phyloP scores from a whole-genome alignment of 257 asterid genomes.

The Solanum arcanum region DNA sequence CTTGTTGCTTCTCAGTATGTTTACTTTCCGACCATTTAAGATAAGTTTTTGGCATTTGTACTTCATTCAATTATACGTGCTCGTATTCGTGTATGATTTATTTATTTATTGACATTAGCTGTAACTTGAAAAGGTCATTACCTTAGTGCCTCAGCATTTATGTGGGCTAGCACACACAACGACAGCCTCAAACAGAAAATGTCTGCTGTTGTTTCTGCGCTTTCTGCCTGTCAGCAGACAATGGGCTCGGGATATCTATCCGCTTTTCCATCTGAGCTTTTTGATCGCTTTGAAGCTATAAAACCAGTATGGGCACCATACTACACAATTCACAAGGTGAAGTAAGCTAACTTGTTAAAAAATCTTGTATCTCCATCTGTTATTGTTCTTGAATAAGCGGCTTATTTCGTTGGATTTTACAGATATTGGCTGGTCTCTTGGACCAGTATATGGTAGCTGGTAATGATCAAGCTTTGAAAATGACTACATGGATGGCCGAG shows the following conservation, averaged over 20 bases:
- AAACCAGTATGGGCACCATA: slow-evolving; percentile 91
- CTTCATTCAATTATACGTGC: not conserved
- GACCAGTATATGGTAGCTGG: slow-evolving; percentile 69
- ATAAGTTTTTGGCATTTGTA: not conserved
- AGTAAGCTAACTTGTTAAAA: not conserved
- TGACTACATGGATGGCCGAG: slow-evolving; percentile 57
- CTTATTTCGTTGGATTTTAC: not conserved
- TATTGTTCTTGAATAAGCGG: not conserved
- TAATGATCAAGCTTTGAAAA: slow-evolving; percentile 46
- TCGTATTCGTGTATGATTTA: not conserved
- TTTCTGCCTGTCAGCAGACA: slow-evolving; percentile 51
- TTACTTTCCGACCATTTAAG: not conserved
- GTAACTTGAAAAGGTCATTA: slow-evolving; percentile 48
- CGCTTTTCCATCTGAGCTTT: slow-evolving; percentile 64
- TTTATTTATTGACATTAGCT: not conserved
- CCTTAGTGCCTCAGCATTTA: slow-evolving; percentile 73
- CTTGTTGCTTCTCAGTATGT: not conserved
- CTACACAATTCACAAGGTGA: slow-evolving; percentile 86
- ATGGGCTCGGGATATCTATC: slow-evolving; percentile 80
- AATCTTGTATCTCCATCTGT: not conserved
- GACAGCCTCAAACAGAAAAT: slow-evolving; percentile 44
- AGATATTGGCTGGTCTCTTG: slow-evolving; percentile 86
- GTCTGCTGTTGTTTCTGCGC: slow-evolving; percentile 42
- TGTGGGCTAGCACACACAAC: slow-evolving; percentile 92
- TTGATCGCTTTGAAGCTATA: slow-evolving; percentile 65